Conservation (phyloP, 805 yeast genomes). For the Kuraishia capsulata region DNA sequence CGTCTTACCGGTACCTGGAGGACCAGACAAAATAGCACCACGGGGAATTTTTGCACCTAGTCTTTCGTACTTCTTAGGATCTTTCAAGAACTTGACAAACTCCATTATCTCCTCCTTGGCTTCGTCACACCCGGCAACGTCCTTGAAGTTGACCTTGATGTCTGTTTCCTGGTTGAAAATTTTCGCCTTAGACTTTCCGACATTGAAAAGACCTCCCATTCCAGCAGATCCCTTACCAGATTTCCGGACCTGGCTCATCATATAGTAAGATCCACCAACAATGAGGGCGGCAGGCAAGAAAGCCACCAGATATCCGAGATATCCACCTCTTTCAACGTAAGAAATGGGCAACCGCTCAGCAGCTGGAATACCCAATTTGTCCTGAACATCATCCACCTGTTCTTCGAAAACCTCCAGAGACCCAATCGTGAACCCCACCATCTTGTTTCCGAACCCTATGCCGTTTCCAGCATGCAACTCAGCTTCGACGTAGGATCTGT, state of each 20-base stretch:
- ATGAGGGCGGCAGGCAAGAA: constrained; percentile 74
- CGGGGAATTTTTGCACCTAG: constrained; percentile 97
- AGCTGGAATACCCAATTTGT: constrained; percentile 54
- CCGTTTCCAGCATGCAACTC: constrained; percentile 36
- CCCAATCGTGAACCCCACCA: constrained; percentile 76
- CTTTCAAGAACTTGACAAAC: constrained; percentile 86
- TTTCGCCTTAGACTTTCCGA: constrained; percentile 89
- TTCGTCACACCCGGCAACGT: constrained; percentile 96
- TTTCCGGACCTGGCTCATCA: constrained; percentile 44
- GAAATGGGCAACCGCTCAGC: constrained; percentile 70
- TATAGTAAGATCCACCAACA: constrained; percentile 70
- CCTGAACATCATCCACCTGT: constrained; percentile 67
- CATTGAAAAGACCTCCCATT: constrained; percentile 54
- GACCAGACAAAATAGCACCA: constrained; percentile 95
- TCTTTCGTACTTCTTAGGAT: constrained; percentile 83
- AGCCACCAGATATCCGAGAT: constrained; percentile 55
- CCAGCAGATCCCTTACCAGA: constrained; percentile 43
- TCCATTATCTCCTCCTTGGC: constrained; percentile 98
- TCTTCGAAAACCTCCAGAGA: constrained; percentile 81
- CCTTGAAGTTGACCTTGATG: constrained; percentile 79
- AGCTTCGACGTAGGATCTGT: constrained; percentile 65
- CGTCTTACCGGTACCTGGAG: constrained; percentile 99
- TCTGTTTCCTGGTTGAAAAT: constrained; percentile 87
- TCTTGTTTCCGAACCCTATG: constrained; percentile 29
- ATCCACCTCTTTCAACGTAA: constrained; percentile 60